Evolutionary conservation across 2,329 filamentous ascomycete species (phyloP).

Genomic region (Xylariomycetidae sp.): DNA sequence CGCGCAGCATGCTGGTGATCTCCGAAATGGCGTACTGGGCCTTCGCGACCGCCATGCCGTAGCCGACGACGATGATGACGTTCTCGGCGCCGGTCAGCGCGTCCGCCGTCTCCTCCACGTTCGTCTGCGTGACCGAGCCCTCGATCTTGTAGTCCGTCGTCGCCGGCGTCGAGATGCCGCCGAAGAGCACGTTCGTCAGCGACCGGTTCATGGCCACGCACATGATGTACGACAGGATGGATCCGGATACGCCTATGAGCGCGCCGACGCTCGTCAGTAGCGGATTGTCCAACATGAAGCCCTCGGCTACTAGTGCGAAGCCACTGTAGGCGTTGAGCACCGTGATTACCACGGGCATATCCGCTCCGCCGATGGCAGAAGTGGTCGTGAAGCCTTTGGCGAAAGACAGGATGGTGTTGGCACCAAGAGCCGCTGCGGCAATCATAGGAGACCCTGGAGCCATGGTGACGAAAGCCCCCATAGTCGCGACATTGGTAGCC

Average conservation of each 20-base stretch:
- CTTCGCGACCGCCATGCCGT: conserved; percentile 92
- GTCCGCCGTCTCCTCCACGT: conserved; percentile 74
- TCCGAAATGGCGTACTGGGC: conserved; percentile 87
- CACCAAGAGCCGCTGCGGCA: conserved; percentile 70
- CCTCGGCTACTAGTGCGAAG: conserved; percentile 84
- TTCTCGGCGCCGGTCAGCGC: conserved; percentile 69
- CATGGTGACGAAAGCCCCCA: conserved; percentile 78
- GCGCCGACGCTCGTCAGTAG: conserved; percentile 80
- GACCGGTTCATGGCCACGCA: conserved; percentile 90
- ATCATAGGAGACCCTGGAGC: conserved; percentile 73
- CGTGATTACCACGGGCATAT: conserved; percentile 89
- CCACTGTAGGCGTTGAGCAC: conserved; percentile 88
- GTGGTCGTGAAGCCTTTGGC: conserved; percentile 85
- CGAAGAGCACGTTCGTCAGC: conserved; percentile 83
- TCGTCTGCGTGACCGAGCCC: conserved; percentile 71
- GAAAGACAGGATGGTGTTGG: conserved; percentile 73
- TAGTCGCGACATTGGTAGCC: conserved; percentile 70
- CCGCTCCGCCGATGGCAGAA: conserved; percentile 82
- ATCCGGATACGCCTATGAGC: conserved; percentile 81
- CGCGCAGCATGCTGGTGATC: conserved; percentile 68
- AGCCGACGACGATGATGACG: conserved; percentile 86
- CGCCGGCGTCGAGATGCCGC: conserved; percentile 63
- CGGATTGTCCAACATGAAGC: conserved; percentile 85
- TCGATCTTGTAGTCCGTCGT: conserved; percentile 68
- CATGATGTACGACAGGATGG: conserved; percentile 80